A percentile compares a stretch with the other conserved stretches of the same genome.
Conservation (phyloP, 805 yeast genomes). For the Saccharomycopsis babjevae region DNA sequence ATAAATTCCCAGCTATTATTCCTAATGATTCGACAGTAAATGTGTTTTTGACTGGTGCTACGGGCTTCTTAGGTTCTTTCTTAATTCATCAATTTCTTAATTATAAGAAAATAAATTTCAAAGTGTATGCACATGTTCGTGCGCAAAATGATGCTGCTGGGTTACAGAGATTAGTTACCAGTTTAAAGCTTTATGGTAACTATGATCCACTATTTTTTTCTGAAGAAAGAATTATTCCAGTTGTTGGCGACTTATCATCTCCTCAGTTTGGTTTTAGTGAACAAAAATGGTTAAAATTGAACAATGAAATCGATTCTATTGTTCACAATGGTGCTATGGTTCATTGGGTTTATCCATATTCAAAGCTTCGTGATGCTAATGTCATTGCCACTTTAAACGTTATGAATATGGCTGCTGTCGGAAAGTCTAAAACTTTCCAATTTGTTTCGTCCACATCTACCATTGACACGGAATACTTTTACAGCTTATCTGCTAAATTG, state of each 20-base stretch:
- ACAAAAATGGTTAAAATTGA: constrained; percentile 46
- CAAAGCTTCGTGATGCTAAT: constrained; percentile 83
- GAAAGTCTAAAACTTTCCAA: constrained; percentile 76
- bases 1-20: constrained; percentile 30
- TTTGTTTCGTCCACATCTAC: constrained; percentile 96
- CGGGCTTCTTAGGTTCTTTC: constrained; percentile 93
- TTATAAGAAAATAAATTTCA: constrained; percentile 41
- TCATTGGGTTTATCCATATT: constrained; percentile 97
- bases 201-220: constrained; percentile 40
- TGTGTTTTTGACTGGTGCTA: constrained; percentile 87
- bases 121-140: constrained; percentile 82
- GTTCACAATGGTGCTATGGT: constrained; percentile 97
- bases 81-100: constrained; percentile 66
- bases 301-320: constrained; percentile 61
- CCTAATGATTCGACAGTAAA: constrained; percentile 33
- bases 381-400: constrained; percentile 83
- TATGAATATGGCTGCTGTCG: constrained; percentile 62
- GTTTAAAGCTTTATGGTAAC: constrained; percentile 75
- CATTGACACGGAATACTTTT: constrained; percentile 74
- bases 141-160: constrained; percentile 64
- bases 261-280: constrained; percentile 61
- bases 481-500: constrained; percentile 63
- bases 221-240: constrained; percentile 50
- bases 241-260: constrained; percentile 72
- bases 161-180: constrained; percentile 58